Base-by-base conservation (phyloP, 139 green algal genomes). In the Deuterostichococcus epilithicus region DNA sequence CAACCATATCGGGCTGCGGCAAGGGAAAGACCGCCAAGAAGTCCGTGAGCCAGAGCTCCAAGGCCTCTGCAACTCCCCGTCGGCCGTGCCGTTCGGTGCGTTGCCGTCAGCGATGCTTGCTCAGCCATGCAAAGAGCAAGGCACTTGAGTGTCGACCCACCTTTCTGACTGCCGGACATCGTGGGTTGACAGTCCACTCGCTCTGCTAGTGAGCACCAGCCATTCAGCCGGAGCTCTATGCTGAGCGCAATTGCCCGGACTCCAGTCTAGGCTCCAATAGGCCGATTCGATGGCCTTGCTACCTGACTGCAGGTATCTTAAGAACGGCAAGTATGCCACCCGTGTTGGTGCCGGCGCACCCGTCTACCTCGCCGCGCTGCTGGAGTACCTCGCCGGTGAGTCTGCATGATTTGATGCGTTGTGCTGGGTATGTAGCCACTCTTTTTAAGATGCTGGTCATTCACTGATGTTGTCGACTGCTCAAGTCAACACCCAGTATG, bases 61-160 rank as follows among this genome's bases (percentile, higher is more conserved):
- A 97, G 91, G 93, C 93, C 33, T 0, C 90, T 96, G 39, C 92
- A 96, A 86, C 96, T 96, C 89, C 92, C 92, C 25, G 92, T 96
- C 38, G 92, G 92, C 70, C 85, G 92, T 75, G 88, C 95, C 58
- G 89, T 88, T 13, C 42, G 42, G 42, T 52, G 42, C 8, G 42
- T 52, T 8, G 8, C 42, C 10, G 13, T 52, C 42, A 52, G 42
- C 42, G 88, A 95, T 70, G 91, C 90, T 35, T 75, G 10, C 18
- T 70, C 20, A 22, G 10, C 30, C 18, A 32, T 8, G 30, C 18
- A 18, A 37, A 37, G 10, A 70, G 28, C n/a, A 8, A 8, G 6
- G 10, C 63, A 70, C 63, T 32, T 34, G 20, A 8, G 10, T 34
- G 6, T 30, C 8, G n/a, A 37, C 20, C 18, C 8, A 22, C 28